Evolutionary conservation across 139 green algal species (phyloP), one percentile per base, ranked within the genome.

Genomic region (Asterochloris sp.): DNA sequence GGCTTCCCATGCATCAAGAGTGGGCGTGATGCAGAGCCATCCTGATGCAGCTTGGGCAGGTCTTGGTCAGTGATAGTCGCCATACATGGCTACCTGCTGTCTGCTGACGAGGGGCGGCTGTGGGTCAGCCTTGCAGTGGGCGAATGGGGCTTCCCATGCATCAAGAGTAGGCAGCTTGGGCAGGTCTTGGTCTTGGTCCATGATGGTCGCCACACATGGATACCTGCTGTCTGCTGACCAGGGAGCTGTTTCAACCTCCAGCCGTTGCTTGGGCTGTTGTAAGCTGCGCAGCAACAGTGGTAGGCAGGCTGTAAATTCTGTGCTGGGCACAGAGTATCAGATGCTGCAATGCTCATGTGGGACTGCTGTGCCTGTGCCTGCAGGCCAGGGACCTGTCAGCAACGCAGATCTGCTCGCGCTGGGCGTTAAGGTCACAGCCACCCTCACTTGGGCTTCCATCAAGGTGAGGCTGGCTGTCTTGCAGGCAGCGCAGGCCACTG

Each of bases 341-440:
- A 54, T 54, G 38, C 38, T 54, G 38, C 38, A 54, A 54, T 54
- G 38, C 38, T 10, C 38, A 54, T 6, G 38, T 54, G 2, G 38
- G 38, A 71, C 66, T 24, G 19, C 19, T 71, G 66, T 24, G 17
- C 17, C 21, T 71, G 66, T 71, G 16, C 10, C 21, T 76, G 71
- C 83, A 62, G 89, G 86, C 11, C 82, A 91, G 16, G 87, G 61
- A 10, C 80, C 90, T 13, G 92, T 97, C 68, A 90, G 83, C 85
- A 96, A 89, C 88, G 91, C 93, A 16, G 93, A 96, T 79, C 79
- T 90, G 61, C 83, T 86, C 11, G 83, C 86, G 68, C 78, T 93
- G 69, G 88, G 73, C 11, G 85, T 69, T 64, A 91, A 91, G 69
- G 85, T 88, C 17, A 77, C 86, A 17, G 89, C 84, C 0, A 82